phyloP scores from a whole-genome alignment of 306 rosid species.

The Medicago arabica region DNA sequence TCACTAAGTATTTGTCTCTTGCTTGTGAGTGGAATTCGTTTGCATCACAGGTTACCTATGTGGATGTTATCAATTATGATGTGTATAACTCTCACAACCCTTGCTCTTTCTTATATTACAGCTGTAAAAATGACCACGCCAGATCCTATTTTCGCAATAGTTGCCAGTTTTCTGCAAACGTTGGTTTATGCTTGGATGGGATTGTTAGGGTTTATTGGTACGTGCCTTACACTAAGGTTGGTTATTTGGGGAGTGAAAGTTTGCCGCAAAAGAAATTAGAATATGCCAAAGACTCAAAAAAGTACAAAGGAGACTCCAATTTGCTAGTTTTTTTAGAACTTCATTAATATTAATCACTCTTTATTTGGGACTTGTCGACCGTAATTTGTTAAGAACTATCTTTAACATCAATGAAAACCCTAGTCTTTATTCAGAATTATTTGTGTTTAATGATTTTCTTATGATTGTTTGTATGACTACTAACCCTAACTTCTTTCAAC shows the following conservation, averaged over 20 bases:
- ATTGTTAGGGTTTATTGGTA: background rate
- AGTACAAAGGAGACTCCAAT: background rate
- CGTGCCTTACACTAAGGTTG: background rate
- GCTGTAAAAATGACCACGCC: background rate
- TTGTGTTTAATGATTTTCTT: no score
- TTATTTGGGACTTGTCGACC: no score
- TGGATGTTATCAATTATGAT: slow-evolving; percentile 4
- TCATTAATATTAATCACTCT: no score
- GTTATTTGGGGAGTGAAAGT: background rate
- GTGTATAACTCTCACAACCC: background rate
- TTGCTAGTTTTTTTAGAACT: background rate
- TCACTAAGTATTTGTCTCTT: background rate
- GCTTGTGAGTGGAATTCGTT: slow-evolving; percentile 32
- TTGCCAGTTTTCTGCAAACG: background rate
- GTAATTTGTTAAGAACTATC: no score
- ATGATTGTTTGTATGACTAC: no score
- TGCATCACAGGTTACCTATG: background rate
- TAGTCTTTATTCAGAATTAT: no score
- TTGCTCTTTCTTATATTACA: background rate
- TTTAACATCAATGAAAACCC: no score
- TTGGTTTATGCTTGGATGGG: background rate
- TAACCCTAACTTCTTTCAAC: no score
- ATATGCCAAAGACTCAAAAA: background rate
- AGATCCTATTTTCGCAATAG: background rate
- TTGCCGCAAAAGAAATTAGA: background rate